Base-by-base conservation (phyloP, 768 basidiomycete species). In the Terana coerulea region DNA sequence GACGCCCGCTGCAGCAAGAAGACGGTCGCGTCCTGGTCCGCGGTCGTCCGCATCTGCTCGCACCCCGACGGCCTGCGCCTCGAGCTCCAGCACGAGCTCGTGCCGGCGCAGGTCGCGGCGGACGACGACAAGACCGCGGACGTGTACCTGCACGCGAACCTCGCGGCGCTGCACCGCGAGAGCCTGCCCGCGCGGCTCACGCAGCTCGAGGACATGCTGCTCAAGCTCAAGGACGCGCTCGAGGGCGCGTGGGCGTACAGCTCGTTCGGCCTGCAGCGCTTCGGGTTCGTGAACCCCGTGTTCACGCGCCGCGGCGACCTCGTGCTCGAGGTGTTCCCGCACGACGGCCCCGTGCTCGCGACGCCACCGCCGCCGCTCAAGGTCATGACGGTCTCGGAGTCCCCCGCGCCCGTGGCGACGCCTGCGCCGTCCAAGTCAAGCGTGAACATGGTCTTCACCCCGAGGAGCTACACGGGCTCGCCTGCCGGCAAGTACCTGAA, bases 11-110 rank as follows among this genome's bases (percentile, higher is more conserved):
- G 9, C 35, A 52, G 51, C 43, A 52, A 52, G 28, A 10, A 28
- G 24, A 44, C 42, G 4, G 33, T 42, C 34, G 42, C 51, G n/a
- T 29, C 51, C 5, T 52, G 51, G 51, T 36, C 42, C 14, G 39
- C 24, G 30, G 19, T 35, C 17, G 45, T 52, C 31, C n/a, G 14
- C 51, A 40, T 52, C n/a, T 6, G 25, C 12, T 52, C 51, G 5
- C 24, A 28, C 6, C 9, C 10, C 11, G 21, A 29, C 5, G 51
- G 51, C 25, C 31, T 52, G 37, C 19, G n/a, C 51, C 42, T 52
- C 11, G 19, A 19, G 19, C 6, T 52, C 24, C 24, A 41, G 14
- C 8, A 21, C n/a, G 12, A 33, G 11, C 5, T 52, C 30, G 12
- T 19, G 9, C 51, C 51, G 1, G 43, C 42, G 21, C 30, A 34